Conservation (phyloP, 352 stramenopile species). For the Pythium sukuiense region DNA sequence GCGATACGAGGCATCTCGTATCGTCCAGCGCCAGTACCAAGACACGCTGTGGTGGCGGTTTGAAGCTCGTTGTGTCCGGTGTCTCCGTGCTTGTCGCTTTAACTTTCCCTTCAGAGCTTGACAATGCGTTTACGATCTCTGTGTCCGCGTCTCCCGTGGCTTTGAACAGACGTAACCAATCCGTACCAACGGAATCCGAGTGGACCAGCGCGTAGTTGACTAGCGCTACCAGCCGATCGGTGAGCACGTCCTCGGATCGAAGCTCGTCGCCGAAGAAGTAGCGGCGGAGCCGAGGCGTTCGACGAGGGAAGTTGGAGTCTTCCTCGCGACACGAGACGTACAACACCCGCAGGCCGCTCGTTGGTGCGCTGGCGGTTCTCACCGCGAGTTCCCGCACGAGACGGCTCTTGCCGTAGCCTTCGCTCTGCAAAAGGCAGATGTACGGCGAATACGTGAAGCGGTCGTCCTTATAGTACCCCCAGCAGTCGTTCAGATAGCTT, state of each 20-base stretch:
- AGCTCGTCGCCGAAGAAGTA: neutral
- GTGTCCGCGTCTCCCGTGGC: neutral
- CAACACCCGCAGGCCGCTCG: neutral
- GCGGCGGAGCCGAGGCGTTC: neutral
- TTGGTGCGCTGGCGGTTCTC: neutral
- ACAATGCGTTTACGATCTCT: neutral
- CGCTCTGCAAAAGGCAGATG: neutral
- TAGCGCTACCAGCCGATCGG: neutral
- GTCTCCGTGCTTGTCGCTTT: neutral
- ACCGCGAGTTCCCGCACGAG: neutral
- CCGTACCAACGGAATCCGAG: neutral
- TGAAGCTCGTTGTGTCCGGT: too few relatives aligned
- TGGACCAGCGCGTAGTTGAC: neutral
- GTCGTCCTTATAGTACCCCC: neutral
- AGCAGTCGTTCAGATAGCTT: neutral
- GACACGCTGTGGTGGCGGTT: neutral
- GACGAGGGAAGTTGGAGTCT: neutral
- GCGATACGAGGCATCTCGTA: neutral
- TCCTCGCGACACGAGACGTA: neutral
- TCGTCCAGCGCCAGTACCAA: neutral
- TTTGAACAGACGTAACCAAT: neutral
- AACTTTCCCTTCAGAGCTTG: too few relatives aligned
- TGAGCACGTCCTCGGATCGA: neutral
- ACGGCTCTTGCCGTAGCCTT: conserved; percentile 1
- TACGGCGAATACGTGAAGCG: neutral